Conservation (phyloP, 805 yeast genomes). For the Tetrapisispora namnaoensis region DNA sequence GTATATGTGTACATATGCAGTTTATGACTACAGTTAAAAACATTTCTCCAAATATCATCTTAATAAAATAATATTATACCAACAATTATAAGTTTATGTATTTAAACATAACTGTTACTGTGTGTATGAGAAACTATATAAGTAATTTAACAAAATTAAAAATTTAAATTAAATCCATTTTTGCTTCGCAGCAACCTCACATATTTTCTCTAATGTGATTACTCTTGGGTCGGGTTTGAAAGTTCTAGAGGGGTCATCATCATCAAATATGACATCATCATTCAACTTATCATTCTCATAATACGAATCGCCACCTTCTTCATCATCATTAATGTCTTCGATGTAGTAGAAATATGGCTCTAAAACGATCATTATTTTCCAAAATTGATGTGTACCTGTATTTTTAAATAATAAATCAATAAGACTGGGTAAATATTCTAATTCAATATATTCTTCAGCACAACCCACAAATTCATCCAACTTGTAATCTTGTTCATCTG, state of each 20-base stretch:
- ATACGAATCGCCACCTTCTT: constrained; percentile 8
- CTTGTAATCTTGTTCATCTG: constrained; percentile 31
- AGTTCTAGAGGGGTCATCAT: constrained; percentile 6
- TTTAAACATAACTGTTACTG: neutral
- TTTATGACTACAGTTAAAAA: neutral
- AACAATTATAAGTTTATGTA: neutral
- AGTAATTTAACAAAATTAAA: no score
- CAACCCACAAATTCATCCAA: constrained; percentile 30
- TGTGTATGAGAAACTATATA: neutral
- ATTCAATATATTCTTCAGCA: constrained; percentile 31
- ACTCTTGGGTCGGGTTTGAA: constrained; percentile 29
- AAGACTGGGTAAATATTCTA: constrained; percentile 27
- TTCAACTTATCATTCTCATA: constrained; percentile 1
- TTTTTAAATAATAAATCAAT: constrained; percentile 25
- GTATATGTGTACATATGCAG: neutral
- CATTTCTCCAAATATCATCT: neutral
- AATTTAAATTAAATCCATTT: constrained; percentile 23
- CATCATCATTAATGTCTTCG: constrained; percentile 25
- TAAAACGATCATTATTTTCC: constrained; percentile 29
- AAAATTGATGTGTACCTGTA: constrained; percentile 22
- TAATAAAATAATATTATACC: neutral
- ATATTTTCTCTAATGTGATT: constrained; percentile 29
- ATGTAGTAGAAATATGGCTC: constrained; percentile 31
- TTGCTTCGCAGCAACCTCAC: constrained; percentile 30
- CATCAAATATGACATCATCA: constrained; percentile 2